Evolutionary conservation across 2,329 filamentous ascomycete species (phyloP).

Genomic region (Stagonosporopsis vannaccii): DNA sequence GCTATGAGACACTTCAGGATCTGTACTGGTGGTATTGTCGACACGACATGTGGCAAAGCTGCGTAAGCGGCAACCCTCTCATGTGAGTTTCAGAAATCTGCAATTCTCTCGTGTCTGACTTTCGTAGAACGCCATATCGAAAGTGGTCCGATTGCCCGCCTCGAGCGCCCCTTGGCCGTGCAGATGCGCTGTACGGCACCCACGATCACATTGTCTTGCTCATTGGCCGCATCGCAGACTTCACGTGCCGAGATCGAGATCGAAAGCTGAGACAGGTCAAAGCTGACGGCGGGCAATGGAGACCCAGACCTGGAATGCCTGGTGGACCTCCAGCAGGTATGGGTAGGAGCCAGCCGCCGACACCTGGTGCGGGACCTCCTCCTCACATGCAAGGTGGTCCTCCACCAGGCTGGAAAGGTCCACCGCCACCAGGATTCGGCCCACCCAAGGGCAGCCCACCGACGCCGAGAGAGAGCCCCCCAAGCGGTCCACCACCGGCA

Average conservation of each 20-base stretch:
- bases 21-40: conserved; percentile 96
- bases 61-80: conserved; percentile 82
- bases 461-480: conserved; percentile 20
- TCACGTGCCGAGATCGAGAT: conserved; percentile 76
- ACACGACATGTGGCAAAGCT: conserved; percentile 90
- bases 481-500: conserved; percentile 28
- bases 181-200: conserved; percentile 84
- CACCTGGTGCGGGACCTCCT: conserved; percentile 33
- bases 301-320: conserved; percentile 59
- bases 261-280: conserved; percentile 77
- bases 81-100: conserved; percentile 69
- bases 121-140: conserved; percentile 74
- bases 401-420: conserved; percentile 30
- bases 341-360: conserved; percentile 27
- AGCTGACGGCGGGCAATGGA: conserved; percentile 64
- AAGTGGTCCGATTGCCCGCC: conserved; percentile 89
- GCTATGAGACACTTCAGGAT: conserved; percentile 82
- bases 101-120: conserved; percentile 30
- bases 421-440: conserved; percentile 24
- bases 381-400: conserved; percentile 34
- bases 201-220: conserved; percentile 88
- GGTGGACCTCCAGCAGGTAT: conserved; percentile 45
- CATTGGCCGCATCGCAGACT: conserved; percentile 79
- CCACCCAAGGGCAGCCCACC: conserved; percentile 22
- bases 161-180: conserved; percentile 76